Evolutionary conservation across 768 basidiomycete species (phyloP), one percentile per base, ranked within the genome.

Genomic region (Mycena haematopus): DNA sequence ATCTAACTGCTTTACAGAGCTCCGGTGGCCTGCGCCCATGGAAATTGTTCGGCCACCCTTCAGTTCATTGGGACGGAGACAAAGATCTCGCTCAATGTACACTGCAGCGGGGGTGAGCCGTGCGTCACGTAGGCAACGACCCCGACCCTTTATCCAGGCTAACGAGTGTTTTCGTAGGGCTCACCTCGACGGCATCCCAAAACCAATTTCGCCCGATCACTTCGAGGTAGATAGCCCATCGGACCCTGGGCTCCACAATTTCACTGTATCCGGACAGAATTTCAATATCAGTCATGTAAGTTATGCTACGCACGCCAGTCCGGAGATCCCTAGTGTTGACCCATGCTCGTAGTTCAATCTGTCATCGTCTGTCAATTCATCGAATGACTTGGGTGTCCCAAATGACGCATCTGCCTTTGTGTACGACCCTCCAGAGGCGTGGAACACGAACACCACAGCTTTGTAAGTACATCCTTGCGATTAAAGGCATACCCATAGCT

Each of bases 31-130:
- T 38, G 38, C 15, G 17, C 31, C 31, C 31, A 33, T 6, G 31
- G 31, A 33, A 24, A 19, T 3, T 60, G 58, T 19, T 45, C 52
- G 15, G 58, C 52, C 17, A 53, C 42, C 29, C 45, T 60, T 22
- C 44, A 46, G 11, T 24, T 46, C 31, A 53, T 19, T 35, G 44
- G 52, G n/a, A 47, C 21, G 10, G 6, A 36, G 3, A 10, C 42
- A 6, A 42, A 0, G 2, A 6, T 21, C 42, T 42, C n/a, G 10
- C 19, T 31, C 10, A 33, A 3, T 15, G 21, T 44, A 35, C 6
- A 21, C 10, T 27, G 55, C 31, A 3, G 45, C 14, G 46, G 25
- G 5, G 3, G 14, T 17, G 0, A 19, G 17, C 1, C 38, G 31
- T 22, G 22, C 22, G 5, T 7, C 2, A 46, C 24, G 25, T 17